Evolutionary conservation across 2,329 filamentous ascomycete species (phyloP).

Genomic region (Apiospora phragmitis): DNA sequence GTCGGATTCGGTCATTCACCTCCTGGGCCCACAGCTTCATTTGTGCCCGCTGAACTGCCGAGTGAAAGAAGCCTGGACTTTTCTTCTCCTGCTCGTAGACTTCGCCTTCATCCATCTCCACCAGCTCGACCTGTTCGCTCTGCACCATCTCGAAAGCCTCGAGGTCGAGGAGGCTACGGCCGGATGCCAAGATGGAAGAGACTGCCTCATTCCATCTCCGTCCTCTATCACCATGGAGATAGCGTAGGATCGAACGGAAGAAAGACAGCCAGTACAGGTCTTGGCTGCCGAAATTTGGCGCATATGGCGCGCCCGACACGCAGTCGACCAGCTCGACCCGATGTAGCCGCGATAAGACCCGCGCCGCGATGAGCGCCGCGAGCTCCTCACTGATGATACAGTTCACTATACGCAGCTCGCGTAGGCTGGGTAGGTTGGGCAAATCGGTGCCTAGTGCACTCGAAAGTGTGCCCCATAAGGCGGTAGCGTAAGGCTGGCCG

Average conservation of each 20-base stretch:
- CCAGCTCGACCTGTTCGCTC: not conserved
- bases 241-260: not conserved
- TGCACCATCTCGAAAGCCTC: not conserved
- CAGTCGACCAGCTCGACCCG: not conserved
- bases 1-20: not conserved
- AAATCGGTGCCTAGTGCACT: not conserved
- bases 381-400: not conserved
- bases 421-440: not conserved
- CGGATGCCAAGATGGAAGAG: not conserved
- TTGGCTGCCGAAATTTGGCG: not conserved
- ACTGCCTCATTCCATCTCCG: not conserved
- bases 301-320: not conserved
- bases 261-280: not conserved
- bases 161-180: not conserved
- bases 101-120: not conserved
- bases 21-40: not conserved
- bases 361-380: not conserved
- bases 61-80: too few relatives aligned
- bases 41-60: not conserved
- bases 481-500: not conserved
- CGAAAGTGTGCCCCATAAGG: not conserved
- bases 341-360: not conserved
- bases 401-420: not conserved
- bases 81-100: not conserved
- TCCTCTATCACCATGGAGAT: not conserved